Evolutionary conservation across 495 filamentous ascomycete genomes (phyloP).

Genomic region (Talaromyces liani): DNA sequence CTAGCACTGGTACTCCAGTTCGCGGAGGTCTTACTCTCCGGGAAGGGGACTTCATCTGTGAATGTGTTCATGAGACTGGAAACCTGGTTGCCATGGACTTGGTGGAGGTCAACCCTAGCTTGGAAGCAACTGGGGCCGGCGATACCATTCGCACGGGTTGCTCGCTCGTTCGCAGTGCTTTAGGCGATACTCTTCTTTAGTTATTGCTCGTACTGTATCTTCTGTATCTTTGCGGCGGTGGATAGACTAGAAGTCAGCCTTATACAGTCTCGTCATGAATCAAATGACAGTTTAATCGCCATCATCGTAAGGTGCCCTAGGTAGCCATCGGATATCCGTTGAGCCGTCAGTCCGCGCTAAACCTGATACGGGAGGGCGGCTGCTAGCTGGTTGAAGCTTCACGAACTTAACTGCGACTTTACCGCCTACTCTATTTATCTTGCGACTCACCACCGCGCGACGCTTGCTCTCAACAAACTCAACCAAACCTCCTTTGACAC

Average conservation of each 20-base stretch:
- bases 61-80: conserved; percentile 90
- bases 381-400: not conserved
- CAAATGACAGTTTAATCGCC: not conserved
- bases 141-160: conserved; percentile 90
- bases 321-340: not conserved
- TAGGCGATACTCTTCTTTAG: conserved; percentile 86
- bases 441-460: not conserved
- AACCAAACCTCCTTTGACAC: not conserved
- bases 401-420: not conserved
- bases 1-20: conserved; percentile 92
- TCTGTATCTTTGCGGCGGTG: not conserved
- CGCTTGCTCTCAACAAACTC: not conserved
- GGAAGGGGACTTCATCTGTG: conserved; percentile 97
- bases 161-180: conserved; percentile 80
- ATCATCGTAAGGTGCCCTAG: not conserved
- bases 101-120: conserved; percentile 90
- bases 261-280: not conserved
- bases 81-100: conserved; percentile 87
- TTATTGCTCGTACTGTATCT: not conserved
- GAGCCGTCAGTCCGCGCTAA: not conserved
- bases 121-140: conserved; percentile 67
- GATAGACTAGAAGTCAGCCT: not conserved
- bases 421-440: conserved; percentile 2
- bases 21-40: conserved; percentile 90
- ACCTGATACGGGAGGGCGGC: not conserved